These are phyloP conservation scores for Pseudozyma sp. DNA, from an alignment of 1,284 basidiomycete species.

Conservation along the genomic window DNA sequence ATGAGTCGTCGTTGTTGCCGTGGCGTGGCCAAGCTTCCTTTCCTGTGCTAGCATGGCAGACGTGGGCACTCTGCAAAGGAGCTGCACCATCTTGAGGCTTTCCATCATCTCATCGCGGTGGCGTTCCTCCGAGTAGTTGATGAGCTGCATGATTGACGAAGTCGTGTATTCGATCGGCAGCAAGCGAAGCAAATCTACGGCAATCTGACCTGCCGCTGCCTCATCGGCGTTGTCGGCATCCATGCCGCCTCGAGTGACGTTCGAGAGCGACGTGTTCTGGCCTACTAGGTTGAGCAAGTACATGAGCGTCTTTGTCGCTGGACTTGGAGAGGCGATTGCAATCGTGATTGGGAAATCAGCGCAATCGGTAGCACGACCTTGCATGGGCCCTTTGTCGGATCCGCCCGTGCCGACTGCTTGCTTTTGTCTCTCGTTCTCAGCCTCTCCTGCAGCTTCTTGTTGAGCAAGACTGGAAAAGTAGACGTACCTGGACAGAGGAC, in stretches of 20 bases:
- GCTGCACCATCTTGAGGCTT: conserved; percentile 38
- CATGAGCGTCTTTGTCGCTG: conserved; percentile 48
- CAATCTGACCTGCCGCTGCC: conserved; percentile 15
- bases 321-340: conserved; percentile 50
- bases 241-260: neutral
- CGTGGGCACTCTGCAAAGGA: conserved; percentile 30
- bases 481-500: conserved; percentile 44
- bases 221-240: neutral
- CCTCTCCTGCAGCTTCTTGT: conserved; percentile 3
- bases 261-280: conserved; percentile 3
- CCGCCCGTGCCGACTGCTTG: conserved; percentile 3
- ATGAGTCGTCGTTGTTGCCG: conserved; percentile 13
- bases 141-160: conserved; percentile 49
- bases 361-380: neutral
- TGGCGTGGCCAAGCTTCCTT: conserved; percentile 17
- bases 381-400: neutral
- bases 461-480: conserved; percentile 35
- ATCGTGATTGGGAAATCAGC: conserved; percentile 45
- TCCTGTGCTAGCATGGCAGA: conserved; percentile 37
- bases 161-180: conserved; percentile 47
- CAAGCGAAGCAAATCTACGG: conserved; percentile 49
- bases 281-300: conserved; percentile 36
- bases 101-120: conserved; percentile 50
- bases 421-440: conserved; percentile 1
- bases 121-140: conserved; percentile 45